Conservation (phyloP, 2,329 filamentous ascomycete species). For the Penicillium sp. region DNA sequence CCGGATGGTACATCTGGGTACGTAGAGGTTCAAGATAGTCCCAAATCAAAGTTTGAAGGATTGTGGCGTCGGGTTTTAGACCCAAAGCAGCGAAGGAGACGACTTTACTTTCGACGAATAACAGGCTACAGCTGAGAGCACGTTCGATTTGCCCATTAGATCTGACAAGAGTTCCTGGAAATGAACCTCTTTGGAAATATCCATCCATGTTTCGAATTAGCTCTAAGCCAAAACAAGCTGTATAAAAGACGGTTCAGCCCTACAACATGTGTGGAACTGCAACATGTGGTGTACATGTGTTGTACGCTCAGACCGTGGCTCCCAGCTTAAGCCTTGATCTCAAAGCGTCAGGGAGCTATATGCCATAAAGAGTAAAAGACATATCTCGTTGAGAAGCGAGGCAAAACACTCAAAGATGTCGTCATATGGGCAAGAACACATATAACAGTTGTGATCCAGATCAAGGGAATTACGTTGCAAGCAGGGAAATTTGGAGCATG, state of each 20-base stretch:
- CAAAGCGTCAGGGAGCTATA: neutral
- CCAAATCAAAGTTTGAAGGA: neutral
- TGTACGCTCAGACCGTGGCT: neutral
- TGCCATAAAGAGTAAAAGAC: too few relatives aligned
- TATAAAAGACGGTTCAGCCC: neutral
- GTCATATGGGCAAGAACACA: too few relatives aligned
- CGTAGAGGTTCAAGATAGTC: neutral
- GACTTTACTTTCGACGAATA: neutral
- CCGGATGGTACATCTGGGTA: too few relatives aligned
- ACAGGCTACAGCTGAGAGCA: too few relatives aligned
- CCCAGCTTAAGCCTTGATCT: neutral
- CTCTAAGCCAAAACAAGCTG: too few relatives aligned
- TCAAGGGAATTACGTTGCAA: too few relatives aligned
- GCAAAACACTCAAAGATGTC: too few relatives aligned
- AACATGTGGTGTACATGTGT: neutral
- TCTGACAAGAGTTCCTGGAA: neutral
- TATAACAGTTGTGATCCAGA: too few relatives aligned
- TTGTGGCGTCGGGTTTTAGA: neutral
- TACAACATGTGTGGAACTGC: neutral
- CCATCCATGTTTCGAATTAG: too few relatives aligned
- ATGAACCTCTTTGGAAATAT: neutral
- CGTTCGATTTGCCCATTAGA: neutral
- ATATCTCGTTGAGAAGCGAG: too few relatives aligned
- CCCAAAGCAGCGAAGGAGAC: neutral
- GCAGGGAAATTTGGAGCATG: too few relatives aligned